Percentiles rank a stretch among this genome's conserved stretches.
Conservation (phyloP, 148 eudicot species). For the Mesembryanthemum crystallinum region DNA sequence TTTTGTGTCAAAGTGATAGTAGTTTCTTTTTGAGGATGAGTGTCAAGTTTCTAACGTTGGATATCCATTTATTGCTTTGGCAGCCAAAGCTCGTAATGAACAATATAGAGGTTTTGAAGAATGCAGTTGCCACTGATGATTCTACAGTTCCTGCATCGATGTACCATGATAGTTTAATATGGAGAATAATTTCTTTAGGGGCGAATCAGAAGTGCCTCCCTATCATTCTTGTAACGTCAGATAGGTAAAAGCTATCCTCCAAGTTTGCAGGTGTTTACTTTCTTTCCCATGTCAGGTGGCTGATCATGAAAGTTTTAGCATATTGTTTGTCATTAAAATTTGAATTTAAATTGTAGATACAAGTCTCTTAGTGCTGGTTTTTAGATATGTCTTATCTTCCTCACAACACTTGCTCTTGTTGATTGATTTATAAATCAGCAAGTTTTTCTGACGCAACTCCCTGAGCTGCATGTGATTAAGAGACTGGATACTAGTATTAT, state of each 20-base stretch:
- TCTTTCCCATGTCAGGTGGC: neutral
- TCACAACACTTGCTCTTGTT: neutral
- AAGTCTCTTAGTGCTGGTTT: neutral
- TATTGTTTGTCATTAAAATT: neutral
- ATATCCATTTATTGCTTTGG: slow-evolving; percentile 16
- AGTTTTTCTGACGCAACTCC: neutral
- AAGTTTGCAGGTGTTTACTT: neutral
- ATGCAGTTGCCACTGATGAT: slow-evolving; percentile 58
- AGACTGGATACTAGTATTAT: neutral
- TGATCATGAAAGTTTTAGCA: neutral
- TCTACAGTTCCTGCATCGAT: slow-evolving; percentile 61
- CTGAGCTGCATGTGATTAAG: neutral
- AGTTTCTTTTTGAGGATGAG: neutral
- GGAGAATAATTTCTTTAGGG: slow-evolving; percentile 85
- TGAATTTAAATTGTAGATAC: neutral
- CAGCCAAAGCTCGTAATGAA: slow-evolving; percentile 96
- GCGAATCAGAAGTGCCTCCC: slow-evolving; percentile 91
- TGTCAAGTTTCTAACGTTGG: slow-evolving; percentile 6
- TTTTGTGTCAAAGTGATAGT: neutral
- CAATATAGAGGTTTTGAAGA: slow-evolving; percentile 80
- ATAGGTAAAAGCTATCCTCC: slow-evolving; percentile 51
- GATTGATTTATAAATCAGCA: neutral
- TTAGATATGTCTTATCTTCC: neutral
- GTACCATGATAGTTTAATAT: slow-evolving; percentile 92
- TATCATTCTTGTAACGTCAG: slow-evolving; percentile 77